phyloP scores from a whole-genome alignment of 495 filamentous ascomycete species.

The Penicillium alfredii region DNA sequence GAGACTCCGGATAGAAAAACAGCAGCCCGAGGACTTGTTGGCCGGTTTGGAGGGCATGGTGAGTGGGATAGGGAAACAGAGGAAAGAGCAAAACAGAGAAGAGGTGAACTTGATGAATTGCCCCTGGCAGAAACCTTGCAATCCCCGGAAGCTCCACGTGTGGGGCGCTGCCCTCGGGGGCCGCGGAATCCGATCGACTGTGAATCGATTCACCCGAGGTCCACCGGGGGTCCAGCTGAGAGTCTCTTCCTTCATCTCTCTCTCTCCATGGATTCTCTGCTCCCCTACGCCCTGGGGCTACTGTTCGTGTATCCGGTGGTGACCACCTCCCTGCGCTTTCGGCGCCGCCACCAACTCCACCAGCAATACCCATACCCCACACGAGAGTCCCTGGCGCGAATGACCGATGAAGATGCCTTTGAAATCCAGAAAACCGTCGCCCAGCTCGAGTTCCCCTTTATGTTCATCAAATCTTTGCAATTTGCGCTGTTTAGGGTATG shows the following conservation, averaged over 20 bases:
- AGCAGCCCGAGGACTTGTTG: constrained; percentile 16
- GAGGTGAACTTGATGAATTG: too few species aligned
- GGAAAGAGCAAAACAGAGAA: not conserved
- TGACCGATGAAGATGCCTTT: constrained; percentile 58
- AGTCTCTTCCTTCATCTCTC: too few species aligned
- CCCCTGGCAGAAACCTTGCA: too few species aligned
- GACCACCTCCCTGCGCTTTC: constrained; percentile 42
- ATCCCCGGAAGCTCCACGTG: too few species aligned
- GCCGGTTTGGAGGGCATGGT: constrained; percentile 27
- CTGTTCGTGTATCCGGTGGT: constrained; percentile 28
- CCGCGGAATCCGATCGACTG: too few species aligned
- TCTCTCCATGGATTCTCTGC: too few species aligned
- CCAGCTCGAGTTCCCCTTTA: constrained; percentile 53
- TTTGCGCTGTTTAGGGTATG: constrained; percentile 63
- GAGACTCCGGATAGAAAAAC: constrained; percentile 32
- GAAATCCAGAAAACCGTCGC: constrained; percentile 45
- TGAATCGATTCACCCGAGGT: too few species aligned
- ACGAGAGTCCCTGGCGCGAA: constrained; percentile 49
- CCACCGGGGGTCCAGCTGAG: too few species aligned
- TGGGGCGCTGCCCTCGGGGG: too few species aligned
- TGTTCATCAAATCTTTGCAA: constrained; percentile 50
- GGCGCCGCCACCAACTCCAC: constrained; percentile 39
- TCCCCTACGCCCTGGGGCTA: constrained; percentile 20
- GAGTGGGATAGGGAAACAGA: not conserved
- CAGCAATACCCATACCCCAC: constrained; percentile 46